Percentiles rank a stretch among this genome's conserved stretches.
Conservation (phyloP, 2,329 filamentous ascomycete species). For the Diaporthe destruens region DNA sequence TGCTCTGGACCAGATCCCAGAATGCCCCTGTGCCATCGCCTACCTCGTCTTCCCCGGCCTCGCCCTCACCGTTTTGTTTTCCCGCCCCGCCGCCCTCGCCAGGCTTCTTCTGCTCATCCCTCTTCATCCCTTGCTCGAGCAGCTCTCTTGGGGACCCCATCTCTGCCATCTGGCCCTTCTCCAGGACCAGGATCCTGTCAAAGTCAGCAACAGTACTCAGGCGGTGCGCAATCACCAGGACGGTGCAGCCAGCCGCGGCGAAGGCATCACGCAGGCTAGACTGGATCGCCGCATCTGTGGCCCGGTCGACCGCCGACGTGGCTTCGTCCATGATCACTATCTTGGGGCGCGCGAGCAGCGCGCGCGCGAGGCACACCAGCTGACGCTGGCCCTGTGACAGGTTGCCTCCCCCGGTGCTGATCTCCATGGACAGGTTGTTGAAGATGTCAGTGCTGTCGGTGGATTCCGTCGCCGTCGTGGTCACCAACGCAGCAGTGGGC, state of each 20-base stretch:
- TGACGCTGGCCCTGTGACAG: slow-evolving; percentile 63
- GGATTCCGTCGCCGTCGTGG: slow-evolving; percentile 32
- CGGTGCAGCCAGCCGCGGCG: slow-evolving; percentile 66
- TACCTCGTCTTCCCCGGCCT: slow-evolving; percentile 31
- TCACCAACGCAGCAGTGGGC: slow-evolving; percentile 18
- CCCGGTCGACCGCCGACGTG: slow-evolving; percentile 65
- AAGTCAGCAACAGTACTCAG: slow-evolving; percentile 63
- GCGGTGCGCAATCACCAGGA: slow-evolving; percentile 58
- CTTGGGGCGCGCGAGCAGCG: slow-evolving; percentile 56
- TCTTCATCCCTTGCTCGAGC: slow-evolving; percentile 53
- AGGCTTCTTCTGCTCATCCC: slow-evolving; percentile 39
- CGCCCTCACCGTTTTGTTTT: slow-evolving; percentile 32
- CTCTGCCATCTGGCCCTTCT: slow-evolving; percentile 61
- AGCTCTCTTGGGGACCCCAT: slow-evolving; percentile 54
- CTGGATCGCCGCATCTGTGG: slow-evolving; percentile 70
- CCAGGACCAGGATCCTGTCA: slow-evolving; percentile 63
- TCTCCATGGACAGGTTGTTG: slow-evolving; percentile 49
- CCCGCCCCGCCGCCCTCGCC: slow-evolving; percentile 25
- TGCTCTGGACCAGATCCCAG: slow-evolving; percentile 50
- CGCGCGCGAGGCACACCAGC: slow-evolving; percentile 61
- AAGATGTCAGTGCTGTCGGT: slow-evolving; percentile 48
- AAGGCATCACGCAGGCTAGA: slow-evolving; percentile 62
- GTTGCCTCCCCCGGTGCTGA: slow-evolving; percentile 51
- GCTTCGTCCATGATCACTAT: slow-evolving; percentile 59
- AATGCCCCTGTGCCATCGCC: slow-evolving; percentile 47